These are phyloP conservation scores for Jamesozyma jinghongensis DNA, from an alignment of 805 yeast species.

Conservation along the genomic window DNA sequence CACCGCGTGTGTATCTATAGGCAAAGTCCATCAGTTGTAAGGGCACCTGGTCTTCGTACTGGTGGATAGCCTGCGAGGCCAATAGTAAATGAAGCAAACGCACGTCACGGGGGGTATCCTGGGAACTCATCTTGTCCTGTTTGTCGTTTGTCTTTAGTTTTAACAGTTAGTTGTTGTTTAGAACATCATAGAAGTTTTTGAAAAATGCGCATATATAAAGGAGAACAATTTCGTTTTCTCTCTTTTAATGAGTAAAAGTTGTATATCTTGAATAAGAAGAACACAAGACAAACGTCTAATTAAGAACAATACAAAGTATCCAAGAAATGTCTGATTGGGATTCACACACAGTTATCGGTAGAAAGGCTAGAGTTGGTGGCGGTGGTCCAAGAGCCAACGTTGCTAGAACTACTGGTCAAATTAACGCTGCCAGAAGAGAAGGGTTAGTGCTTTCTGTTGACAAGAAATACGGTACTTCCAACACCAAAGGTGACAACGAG, in stretches of 20 bases:
- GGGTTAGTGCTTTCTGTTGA: conserved; percentile 87
- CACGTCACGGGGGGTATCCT: conserved; percentile 72
- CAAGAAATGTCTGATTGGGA: conserved; percentile 80
- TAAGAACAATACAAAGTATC: not conserved
- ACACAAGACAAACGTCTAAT: too few species aligned
- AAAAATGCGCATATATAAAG: too few species aligned
- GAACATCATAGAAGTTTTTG: too few species aligned
- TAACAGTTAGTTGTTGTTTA: too few species aligned
- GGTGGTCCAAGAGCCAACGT: conserved; percentile 82
- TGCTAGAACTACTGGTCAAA: conserved; percentile 64
- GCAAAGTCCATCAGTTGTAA: conserved; percentile 96
- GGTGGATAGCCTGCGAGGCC: conserved; percentile 86
- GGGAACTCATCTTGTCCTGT: too few species aligned
- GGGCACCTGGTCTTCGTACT: conserved; percentile 94
- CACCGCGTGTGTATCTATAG: conserved; percentile 73
- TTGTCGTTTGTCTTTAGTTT: too few species aligned
- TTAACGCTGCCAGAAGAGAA: conserved; percentile 89
- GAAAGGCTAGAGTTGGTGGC: conserved; percentile 78
- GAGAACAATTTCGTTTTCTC: too few species aligned
- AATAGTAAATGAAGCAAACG: conserved; percentile 79
- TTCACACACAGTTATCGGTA: conserved; percentile 78
- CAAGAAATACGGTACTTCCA: conserved; percentile 72
- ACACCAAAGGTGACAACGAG: conserved; percentile 64
- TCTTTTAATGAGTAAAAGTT: too few species aligned
- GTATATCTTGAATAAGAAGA: too few species aligned